Evolutionary conservation across 805 yeast species (phyloP).

Genomic region (Pichia occidentalis): DNA sequence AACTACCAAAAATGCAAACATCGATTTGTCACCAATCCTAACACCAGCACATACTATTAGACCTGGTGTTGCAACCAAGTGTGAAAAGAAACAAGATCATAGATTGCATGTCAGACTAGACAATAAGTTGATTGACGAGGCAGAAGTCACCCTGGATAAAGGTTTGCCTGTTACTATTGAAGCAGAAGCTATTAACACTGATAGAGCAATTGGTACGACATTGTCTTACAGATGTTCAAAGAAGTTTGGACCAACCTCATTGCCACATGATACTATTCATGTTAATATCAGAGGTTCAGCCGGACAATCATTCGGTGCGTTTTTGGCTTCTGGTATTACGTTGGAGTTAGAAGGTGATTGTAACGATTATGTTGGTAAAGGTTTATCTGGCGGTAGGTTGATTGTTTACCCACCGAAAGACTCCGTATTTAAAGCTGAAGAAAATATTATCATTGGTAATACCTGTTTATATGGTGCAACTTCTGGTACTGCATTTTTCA

Average conservation of each 20-base stretch:
- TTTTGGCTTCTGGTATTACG: conserved; percentile 92
- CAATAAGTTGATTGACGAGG: conserved; percentile 92
- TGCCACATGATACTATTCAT: conserved; percentile 94
- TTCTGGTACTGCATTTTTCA: conserved; percentile 84
- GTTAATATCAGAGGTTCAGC: conserved; percentile 90
- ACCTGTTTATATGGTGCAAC: conserved; percentile 98
- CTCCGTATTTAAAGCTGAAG: conserved; percentile 85
- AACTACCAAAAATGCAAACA: conserved; percentile 82
- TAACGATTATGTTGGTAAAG: conserved; percentile 97
- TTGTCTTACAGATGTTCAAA: conserved; percentile 90
- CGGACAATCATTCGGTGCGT: conserved; percentile 98
- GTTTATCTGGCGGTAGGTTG: conserved; percentile 90
- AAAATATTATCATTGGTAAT: conserved; percentile 93
- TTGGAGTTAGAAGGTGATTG: conserved; percentile 95
- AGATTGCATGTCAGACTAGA: conserved; percentile 88
- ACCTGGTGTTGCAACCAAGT: conserved; percentile 93
- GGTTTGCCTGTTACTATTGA: conserved; percentile 96
- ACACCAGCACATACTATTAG: conserved; percentile 96
- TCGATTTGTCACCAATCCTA: conserved; percentile 86
- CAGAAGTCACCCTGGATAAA: conserved; percentile 89
- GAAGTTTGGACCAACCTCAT: conserved; percentile 84
- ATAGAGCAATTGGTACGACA: conserved; percentile 93
- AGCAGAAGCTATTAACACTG: conserved; percentile 90
- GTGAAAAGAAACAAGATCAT: conserved; percentile 91
- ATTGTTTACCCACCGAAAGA: conserved; percentile 86